Percentiles rank a stretch among this genome's conserved stretches.
These are phyloP conservation scores for Lentinus tigrinus DNA, from an alignment of 768 basidiomycete genomes.

Conservation along the genomic window DNA sequence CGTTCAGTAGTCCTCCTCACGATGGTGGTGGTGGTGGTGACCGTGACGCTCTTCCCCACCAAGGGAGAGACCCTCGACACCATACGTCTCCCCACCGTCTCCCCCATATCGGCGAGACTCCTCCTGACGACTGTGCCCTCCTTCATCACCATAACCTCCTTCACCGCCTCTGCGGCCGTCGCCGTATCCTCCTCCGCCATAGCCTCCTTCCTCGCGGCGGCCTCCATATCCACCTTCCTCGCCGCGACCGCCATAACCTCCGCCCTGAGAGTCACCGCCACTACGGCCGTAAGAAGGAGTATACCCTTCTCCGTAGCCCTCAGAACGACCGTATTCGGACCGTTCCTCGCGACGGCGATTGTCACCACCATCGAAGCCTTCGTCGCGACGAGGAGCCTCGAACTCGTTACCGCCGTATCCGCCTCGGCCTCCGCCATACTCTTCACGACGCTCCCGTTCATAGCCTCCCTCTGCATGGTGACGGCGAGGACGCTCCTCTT, in stretches of 20 bases:
- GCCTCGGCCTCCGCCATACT: slow-evolving; percentile 31
- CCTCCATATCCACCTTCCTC: too few relatives aligned
- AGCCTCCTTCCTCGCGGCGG: not conserved
- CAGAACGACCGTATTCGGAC: slow-evolving; percentile 2
- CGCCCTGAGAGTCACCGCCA: not conserved
- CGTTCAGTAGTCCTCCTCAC: slow-evolving; percentile 10
- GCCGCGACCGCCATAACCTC: not conserved
- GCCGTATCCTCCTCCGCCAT: slow-evolving; percentile 7
- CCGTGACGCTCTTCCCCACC: slow-evolving; percentile 29
- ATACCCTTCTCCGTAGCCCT: slow-evolving; percentile 5
- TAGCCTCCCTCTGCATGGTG: too few relatives aligned
- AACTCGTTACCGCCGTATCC: slow-evolving; percentile 39
- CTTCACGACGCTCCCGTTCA: not conserved
- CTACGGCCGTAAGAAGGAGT: slow-evolving; percentile 1
- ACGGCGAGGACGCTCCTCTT: slow-evolving; percentile 18
- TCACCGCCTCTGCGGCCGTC: not conserved
- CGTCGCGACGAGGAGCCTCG: slow-evolving; percentile 16
- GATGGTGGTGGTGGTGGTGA: slow-evolving; percentile 9
- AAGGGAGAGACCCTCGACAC: slow-evolving; percentile 49
- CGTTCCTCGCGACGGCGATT: not conserved
- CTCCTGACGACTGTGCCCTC: not conserved
- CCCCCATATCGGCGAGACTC: slow-evolving; percentile 4
- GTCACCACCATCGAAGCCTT: not conserved
- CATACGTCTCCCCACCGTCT: slow-evolving; percentile 46
- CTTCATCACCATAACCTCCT: not conserved